A percentile compares a stretch with the other conserved stretches of the same genome.
Conservation (phyloP, 345 rosid genomes). For the Camelina neglecta region DNA sequence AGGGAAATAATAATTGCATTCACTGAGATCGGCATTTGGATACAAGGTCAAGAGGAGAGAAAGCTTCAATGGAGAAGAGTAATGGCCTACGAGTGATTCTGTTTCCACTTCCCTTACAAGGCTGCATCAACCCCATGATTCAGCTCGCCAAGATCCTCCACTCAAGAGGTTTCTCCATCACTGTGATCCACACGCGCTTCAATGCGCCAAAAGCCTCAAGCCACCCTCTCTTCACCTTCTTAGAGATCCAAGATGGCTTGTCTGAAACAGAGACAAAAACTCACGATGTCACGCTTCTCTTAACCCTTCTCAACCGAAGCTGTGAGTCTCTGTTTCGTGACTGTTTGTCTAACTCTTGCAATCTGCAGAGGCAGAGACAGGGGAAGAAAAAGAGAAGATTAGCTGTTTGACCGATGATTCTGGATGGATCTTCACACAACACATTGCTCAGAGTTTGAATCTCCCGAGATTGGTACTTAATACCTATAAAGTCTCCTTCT, state of each 20-base stretch:
- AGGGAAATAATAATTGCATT: neutral
- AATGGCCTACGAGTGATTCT: slow-evolving; percentile 46
- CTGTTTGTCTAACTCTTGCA: slow-evolving; percentile 37
- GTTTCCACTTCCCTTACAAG: slow-evolving; percentile 65
- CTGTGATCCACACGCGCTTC: slow-evolving; percentile 55
- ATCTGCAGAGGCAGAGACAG: slow-evolving; percentile 16
- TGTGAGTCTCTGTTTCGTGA: slow-evolving; percentile 27
- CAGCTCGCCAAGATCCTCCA: slow-evolving; percentile 66
- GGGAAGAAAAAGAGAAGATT: slow-evolving; percentile 26
- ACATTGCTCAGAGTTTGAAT: slow-evolving; percentile 17
- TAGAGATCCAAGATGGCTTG: slow-evolving; percentile 32
- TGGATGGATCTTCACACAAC: slow-evolving; percentile 38
- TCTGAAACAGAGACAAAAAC: slow-evolving; percentile 43
- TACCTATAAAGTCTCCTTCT: slow-evolving; percentile 37
- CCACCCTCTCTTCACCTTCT: slow-evolving; percentile 46
- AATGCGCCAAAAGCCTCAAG: slow-evolving; percentile 39
- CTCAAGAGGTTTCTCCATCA: slow-evolving; percentile 54
- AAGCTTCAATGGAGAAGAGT: slow-evolving; percentile 33
- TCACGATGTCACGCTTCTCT: neutral
- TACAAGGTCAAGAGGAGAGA: neutral
- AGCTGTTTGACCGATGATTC: slow-evolving; percentile 39
- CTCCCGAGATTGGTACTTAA: slow-evolving; percentile 33
- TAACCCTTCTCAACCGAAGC: slow-evolving; percentile 25
- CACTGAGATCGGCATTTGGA: neutral
- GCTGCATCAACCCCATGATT: slow-evolving; percentile 68